Evolutionary conservation across 352 stramenopile species (phyloP).

Genomic region (Halophytophthora batemanensis): DNA sequence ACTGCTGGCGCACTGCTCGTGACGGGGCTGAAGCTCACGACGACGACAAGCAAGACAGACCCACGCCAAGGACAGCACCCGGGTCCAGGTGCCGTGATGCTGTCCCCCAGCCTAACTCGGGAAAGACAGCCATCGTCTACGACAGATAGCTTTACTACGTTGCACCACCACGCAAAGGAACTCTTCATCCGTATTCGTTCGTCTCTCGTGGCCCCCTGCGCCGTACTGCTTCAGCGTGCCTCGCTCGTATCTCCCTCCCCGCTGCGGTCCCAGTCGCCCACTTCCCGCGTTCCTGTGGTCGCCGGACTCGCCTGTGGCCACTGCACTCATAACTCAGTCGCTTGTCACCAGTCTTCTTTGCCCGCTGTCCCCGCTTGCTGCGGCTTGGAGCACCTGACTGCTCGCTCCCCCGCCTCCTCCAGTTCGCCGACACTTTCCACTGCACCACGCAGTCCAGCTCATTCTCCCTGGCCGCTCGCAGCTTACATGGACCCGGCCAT

Average conservation of each 20-base stretch:
- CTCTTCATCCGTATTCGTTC: conserved; percentile 31
- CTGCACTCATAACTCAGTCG: conserved; percentile 16
- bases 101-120: too few species aligned
- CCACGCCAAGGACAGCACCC: too few species aligned
- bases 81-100: too few species aligned
- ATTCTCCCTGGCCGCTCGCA: background rate
- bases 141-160: conserved; percentile 13
- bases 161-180: conserved; percentile 18
- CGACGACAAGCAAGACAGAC: conserved; percentile 19
- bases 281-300: conserved; percentile 3
- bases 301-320: conserved; percentile 9
- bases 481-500: conserved; percentile 74
- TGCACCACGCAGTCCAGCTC: background rate
- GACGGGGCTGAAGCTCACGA: conserved; percentile 15
- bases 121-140: too few species aligned
- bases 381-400: conserved; percentile 8
- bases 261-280: background rate
- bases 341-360: conserved; percentile 10
- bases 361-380: background rate
- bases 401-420: conserved; percentile 5
- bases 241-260: conserved; percentile 13
- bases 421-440: conserved; percentile 5
- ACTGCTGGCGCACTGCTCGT: too few species aligned
- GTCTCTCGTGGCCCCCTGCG: conserved; percentile 22
- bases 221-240: conserved; percentile 19